A percentile compares a stretch with the other conserved stretches of the same genome.
These are phyloP conservation scores for Blepharisma japonicum DNA, from an alignment of 73 alveolate species.

Conservation along the genomic window DNA sequence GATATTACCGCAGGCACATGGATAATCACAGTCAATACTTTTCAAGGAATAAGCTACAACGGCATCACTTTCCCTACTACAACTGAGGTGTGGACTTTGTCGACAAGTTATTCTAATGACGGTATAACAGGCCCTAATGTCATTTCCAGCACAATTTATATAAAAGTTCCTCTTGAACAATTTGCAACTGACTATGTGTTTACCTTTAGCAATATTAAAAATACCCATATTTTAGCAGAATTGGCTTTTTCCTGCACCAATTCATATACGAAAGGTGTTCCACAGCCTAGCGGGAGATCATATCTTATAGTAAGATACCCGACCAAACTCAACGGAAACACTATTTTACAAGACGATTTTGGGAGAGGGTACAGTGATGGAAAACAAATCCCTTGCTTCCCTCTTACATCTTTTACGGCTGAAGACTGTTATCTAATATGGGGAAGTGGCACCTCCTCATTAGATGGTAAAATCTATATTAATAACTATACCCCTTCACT, in stretches of 20 bases:
- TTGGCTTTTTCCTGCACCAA: background rate
- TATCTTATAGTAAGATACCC: background rate
- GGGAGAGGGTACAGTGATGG: background rate
- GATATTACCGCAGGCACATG: constrained; percentile 18
- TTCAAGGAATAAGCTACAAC: background rate
- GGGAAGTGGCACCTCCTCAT: background rate
- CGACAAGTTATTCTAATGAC: background rate
- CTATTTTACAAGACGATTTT: background rate
- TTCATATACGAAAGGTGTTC: background rate
- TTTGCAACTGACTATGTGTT: background rate
- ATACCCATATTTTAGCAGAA: background rate
- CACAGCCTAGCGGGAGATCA: background rate
- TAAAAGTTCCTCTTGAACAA: background rate
- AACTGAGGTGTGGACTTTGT: background rate
- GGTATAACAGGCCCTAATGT: background rate
- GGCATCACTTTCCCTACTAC: constrained; percentile 14
- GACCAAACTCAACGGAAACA: background rate
- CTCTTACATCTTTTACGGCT: background rate
- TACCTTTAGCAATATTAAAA: background rate
- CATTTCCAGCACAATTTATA: background rate
- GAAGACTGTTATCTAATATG: background rate
- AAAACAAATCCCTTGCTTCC: background rate
- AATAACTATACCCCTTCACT: background rate
- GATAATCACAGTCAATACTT: background rate
- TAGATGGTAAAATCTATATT: background rate